Percentiles rank a stretch among this genome's conserved stretches.
Conservation (phyloP, 768 basidiomycete genomes). For the Pleurotus eryngii region DNA sequence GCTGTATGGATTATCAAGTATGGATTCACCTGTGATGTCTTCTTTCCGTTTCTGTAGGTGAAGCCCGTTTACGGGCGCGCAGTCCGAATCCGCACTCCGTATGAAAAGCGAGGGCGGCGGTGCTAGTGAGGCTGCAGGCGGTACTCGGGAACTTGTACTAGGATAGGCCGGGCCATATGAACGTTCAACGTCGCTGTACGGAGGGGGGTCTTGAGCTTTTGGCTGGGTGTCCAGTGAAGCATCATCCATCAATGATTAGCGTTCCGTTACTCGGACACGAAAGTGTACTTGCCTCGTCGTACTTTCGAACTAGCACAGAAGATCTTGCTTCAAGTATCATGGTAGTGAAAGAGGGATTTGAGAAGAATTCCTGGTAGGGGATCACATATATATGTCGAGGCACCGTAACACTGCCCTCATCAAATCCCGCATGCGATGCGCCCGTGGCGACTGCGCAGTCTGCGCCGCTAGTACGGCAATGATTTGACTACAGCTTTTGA, state of each 20-base stretch:
- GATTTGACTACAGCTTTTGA: no score
- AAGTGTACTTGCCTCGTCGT: no score
- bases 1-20: neutral
- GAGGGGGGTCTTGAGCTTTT: neutral
- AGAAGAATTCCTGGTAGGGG: neutral
- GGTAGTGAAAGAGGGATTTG: neutral
- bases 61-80: conserved; percentile 27
- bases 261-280: no score
- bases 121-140: no score
- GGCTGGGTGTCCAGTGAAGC: neutral
- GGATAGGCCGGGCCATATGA: no score
- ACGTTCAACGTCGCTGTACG: neutral
- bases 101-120: no score
- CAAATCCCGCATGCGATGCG: conserved; percentile 9
- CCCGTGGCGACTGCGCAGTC: no score
- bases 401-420: conserved; percentile 21
- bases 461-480: no score
- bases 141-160: no score
- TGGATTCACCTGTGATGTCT: conserved; percentile 27
- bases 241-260: neutral
- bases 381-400: neutral
- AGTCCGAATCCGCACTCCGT: neutral
- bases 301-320: neutral
- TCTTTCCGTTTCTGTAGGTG: conserved; percentile 27
- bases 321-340: neutral